phyloP scores from a whole-genome alignment of 768 basidiomycete species.

The Mycena albidolilacea region DNA sequence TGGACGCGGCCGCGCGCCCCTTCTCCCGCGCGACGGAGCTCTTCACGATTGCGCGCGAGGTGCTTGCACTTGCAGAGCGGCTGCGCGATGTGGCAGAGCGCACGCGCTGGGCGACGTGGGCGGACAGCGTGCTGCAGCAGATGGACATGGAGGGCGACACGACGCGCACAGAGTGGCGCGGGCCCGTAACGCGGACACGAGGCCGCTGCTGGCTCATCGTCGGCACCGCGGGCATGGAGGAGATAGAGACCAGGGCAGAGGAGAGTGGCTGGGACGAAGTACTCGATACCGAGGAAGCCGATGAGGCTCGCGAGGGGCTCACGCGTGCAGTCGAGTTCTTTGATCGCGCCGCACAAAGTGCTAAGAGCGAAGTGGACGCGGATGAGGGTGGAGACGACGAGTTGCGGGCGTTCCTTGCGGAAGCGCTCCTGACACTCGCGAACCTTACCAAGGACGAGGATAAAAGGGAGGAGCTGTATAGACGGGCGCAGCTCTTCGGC shows the following conservation, averaged over 20 bases:
- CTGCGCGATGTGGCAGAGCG: constrained; percentile 61
- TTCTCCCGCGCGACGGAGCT: constrained; percentile 74
- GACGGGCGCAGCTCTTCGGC: constrained; percentile 64
- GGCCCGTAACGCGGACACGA: constrained; percentile 60
- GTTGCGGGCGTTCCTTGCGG: constrained; percentile 59
- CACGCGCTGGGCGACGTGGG: constrained; percentile 71
- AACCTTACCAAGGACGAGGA: constrained; percentile 67
- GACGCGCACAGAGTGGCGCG: constrained; percentile 59
- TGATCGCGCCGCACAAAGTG: constrained; percentile 54
- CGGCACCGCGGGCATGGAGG: constrained; percentile 70
- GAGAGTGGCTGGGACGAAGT: constrained; percentile 62
- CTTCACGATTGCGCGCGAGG: constrained; percentile 74
- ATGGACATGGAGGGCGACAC: constrained; percentile 74
- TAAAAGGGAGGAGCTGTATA: constrained; percentile 67
- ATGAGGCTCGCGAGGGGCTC: constrained; percentile 69
- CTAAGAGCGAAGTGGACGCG: constrained; percentile 40
- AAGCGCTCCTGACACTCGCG: constrained; percentile 72
- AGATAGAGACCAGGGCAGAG: constrained; percentile 63
- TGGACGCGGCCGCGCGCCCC: constrained; percentile 41
- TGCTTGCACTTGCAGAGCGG: constrained; percentile 73
- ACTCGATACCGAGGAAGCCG: constrained; percentile 63
- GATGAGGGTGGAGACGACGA: constrained; percentile 44
- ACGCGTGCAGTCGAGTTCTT: constrained; percentile 60
- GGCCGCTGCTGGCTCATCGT: constrained; percentile 71
- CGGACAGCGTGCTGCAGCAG: constrained; percentile 73